Evolutionary conservation across 2,329 filamentous ascomycete genomes (phyloP).

Genomic region (Aspergillus caelatus): DNA sequence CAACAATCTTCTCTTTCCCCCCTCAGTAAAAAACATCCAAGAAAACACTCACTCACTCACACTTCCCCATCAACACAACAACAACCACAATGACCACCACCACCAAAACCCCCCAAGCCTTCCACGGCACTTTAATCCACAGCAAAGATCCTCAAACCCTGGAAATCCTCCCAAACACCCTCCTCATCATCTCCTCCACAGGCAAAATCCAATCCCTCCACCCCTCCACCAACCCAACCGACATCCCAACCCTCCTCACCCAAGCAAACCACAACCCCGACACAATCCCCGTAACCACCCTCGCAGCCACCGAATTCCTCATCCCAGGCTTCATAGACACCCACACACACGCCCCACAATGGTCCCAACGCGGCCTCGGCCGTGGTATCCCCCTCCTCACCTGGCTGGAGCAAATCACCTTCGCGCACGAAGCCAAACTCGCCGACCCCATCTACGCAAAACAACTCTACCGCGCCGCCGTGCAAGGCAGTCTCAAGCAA

Average conservation of each 20-base stretch:
- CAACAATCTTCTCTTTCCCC: not conserved
- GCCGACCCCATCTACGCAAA: constrained; percentile 56
- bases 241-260: constrained; percentile 29
- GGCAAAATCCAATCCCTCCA: constrained; percentile 35
- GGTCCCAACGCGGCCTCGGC: constrained; percentile 50
- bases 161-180: constrained; percentile 35
- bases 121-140: constrained; percentile 41
- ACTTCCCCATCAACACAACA: constrained; percentile 13
- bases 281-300: constrained; percentile 30
- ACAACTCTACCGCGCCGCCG: constrained; percentile 54
- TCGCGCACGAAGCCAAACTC: constrained; percentile 66
- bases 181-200: constrained; percentile 33
- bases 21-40: not conserved
- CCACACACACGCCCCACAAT: constrained; percentile 68
- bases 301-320: constrained; percentile 34
- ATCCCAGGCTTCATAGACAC: constrained; percentile 58
- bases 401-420: constrained; percentile 67
- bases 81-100: not conserved
- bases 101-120: constrained; percentile 30
- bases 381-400: constrained; percentile 52
- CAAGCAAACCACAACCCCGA: constrained; percentile 29
- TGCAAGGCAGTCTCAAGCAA: constrained; percentile 63
- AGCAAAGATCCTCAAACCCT: constrained; percentile 25
- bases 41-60: not conserved
- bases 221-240: constrained; percentile 18